Percentiles rank a stretch among this genome's conserved stretches.
Conservation (phyloP, 2,329 filamentous ascomycete species). For the Hymenoscyphus infarciens region DNA sequence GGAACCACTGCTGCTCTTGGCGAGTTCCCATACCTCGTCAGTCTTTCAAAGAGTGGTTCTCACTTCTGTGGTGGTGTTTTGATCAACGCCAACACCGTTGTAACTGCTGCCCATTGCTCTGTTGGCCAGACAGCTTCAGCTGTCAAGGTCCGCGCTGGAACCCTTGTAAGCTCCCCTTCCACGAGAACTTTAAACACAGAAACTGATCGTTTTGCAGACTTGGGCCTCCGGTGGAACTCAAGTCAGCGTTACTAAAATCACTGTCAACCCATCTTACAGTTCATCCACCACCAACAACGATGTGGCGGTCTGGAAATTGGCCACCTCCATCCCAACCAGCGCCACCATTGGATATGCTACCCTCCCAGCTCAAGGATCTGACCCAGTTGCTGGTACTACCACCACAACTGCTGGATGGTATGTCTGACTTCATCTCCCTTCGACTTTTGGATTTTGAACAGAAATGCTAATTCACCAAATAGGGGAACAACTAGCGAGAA, state of each 20-base stretch:
- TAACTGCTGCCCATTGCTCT: constrained; percentile 28
- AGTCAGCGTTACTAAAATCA: constrained; percentile 16
- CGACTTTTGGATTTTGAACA: background rate
- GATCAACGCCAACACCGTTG: constrained; percentile 25
- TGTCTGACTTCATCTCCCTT: background rate
- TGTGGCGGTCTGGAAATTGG: constrained; percentile 25
- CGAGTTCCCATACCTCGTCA: constrained; percentile 27
- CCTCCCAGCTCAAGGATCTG: constrained; percentile 20
- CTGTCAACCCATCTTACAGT: constrained; percentile 22
- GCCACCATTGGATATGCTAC: constrained; percentile 22
- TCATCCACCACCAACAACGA: constrained; percentile 13
- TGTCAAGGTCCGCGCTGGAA: constrained; percentile 26
- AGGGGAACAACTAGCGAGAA: constrained; percentile 12
- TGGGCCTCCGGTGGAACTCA: constrained; percentile 22
- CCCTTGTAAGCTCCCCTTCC: constrained; percentile 19
- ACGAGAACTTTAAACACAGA: background rate
- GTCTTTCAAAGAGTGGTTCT: constrained; percentile 13
- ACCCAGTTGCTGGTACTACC: constrained; percentile 17
- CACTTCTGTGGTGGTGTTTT: constrained; percentile 26
- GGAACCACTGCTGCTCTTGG: constrained; percentile 19
- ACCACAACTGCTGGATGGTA: constrained; percentile 16
- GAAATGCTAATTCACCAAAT: background rate
- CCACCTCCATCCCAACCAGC: constrained; percentile 16
- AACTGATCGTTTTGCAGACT: constrained; percentile 14
- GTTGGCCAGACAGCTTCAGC: constrained; percentile 11